Evolutionary conservation across 257 asterid species (phyloP), one percentile per base, ranked within the genome.

Genomic region (Solanum okadae): DNA sequence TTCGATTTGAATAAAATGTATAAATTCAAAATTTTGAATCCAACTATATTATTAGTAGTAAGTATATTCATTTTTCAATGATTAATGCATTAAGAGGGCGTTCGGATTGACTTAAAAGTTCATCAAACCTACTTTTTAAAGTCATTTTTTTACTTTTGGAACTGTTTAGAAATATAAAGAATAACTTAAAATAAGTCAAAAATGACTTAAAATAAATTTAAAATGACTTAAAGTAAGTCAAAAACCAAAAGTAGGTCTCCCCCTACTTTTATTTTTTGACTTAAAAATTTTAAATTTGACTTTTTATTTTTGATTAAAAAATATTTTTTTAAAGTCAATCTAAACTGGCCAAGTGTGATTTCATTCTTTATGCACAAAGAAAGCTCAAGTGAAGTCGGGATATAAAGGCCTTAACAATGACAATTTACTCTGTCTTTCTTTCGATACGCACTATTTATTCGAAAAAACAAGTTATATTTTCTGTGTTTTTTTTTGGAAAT

Each of bases 41-140:
- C 11, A 1, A 70, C 37, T 29, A 14, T 68, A 68, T 38, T 52
- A 3, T 46, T 59, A 5, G 4, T 27, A 68, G 20, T 6, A 68
- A 27, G 75, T 29, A 29, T 14, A 70, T 37, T 76, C 3, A 0
- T 37, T n/a, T 73, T 75, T 35, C 52, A n/a, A 0, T 37, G 83
- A n/a, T 77, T 78, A 44, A 44, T 8, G 12, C 40, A 44, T 52
- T 18, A 52, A 46, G 0, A 46, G 6, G 1, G 18, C 0, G 56
- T 46, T 46, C 0, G 18, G 2, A 46, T 46, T 46, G 56, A 0
- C 0, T 46, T 46, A 46, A 46, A 46, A 46, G 56, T 13, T 46
- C 0, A 0, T 13, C 18, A 13, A 46, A 0, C 18, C 56, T 46
- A 46, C 0, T 13, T 46, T 46, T 46, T 40, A 2, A 10, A 3